Evolutionary conservation across 2,329 filamentous ascomycete genomes (phyloP).

Genomic region (Plectosphaerella cucumerina): DNA sequence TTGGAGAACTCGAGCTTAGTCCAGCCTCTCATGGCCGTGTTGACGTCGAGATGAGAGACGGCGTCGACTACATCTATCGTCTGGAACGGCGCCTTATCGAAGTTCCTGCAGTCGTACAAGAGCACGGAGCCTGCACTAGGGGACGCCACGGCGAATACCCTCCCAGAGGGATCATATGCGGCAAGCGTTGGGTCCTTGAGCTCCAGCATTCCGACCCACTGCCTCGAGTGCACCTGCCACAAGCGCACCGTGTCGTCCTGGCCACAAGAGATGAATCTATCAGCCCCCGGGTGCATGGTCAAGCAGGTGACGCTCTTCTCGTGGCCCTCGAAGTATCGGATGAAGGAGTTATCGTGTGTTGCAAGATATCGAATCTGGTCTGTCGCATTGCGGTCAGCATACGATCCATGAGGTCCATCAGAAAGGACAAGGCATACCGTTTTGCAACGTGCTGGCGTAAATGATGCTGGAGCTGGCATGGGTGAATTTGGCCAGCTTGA

Average conservation of each 20-base stretch:
- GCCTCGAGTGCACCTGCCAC: constrained; percentile 81
- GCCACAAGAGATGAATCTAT: constrained; percentile 89
- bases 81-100: constrained; percentile 84
- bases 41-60: constrained; percentile 42
- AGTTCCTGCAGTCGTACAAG: constrained; percentile 91
- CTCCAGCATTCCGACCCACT: constrained; percentile 75
- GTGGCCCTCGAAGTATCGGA: constrained; percentile 94
- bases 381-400: not conserved
- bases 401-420: not conserved
- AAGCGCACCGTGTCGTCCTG: constrained; percentile 87
- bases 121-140: constrained; percentile 75
- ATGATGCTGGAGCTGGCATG: constrained; percentile 88
- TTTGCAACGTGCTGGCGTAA: constrained; percentile 93
- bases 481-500: constrained; percentile 89
- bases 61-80: constrained; percentile 73
- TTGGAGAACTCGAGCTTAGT: constrained; percentile 94
- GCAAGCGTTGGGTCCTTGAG: constrained; percentile 78
- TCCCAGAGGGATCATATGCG: constrained; percentile 88
- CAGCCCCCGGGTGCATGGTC: constrained; percentile 76
- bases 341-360: constrained; percentile 93
- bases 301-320: constrained; percentile 79
- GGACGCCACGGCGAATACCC: constrained; percentile 85
- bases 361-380: constrained; percentile 69
- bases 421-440: constrained; percentile 50
- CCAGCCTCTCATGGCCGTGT: constrained; percentile 68